Base-by-base conservation (phyloP, 1,284 basidiomycete genomes). In the Marasmius sp. region DNA sequence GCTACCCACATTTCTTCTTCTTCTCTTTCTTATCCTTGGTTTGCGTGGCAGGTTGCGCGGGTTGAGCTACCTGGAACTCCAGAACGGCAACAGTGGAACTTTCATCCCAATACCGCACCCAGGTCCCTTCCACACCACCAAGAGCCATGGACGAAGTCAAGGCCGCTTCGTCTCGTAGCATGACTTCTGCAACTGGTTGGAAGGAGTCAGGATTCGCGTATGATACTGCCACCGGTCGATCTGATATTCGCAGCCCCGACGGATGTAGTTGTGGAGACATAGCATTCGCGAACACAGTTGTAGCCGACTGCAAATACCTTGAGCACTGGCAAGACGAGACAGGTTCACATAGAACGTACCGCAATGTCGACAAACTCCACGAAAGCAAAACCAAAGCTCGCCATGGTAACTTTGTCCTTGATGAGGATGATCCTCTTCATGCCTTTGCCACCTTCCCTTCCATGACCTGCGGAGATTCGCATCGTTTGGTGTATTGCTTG, bases 381-480 rank as follows among this genome's bases (percentile, higher is more conserved):
- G 71, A 98, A 98, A 0, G 92, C 88, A 72, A 95, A 96, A 14
- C 95, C 93, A 83, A 93, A 95, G 70, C 92, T 93, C 1, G 87
- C 86, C 78, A 89, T 82, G 0, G 91, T 91, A 8, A 85, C 82
- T 70, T 91, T 89, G 75, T 97, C 94, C 72, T 93, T 92, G 73
- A 96, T 89, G 60, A 95, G 81, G 48, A 95, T 82, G 57, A 97
- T 91, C 50, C 94, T 83, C 63, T 86, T 87, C 85, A 97, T 92
- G 14, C 93, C 92, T 70, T 86, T 88, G 52, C 91, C 90, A 20
- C 90, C 91, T 60, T 92, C 84, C 68, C 86, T 86, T 6, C 83
- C 82, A 0, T 79, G 74, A 1, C 89, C 91, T 7, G 87, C 84
- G 0, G 87, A 90, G 54, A 82, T 82, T 66, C 85, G 83, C 82